phyloP scores from a whole-genome alignment of 805 yeast genomes.

The Starmerella vaccinii region DNA sequence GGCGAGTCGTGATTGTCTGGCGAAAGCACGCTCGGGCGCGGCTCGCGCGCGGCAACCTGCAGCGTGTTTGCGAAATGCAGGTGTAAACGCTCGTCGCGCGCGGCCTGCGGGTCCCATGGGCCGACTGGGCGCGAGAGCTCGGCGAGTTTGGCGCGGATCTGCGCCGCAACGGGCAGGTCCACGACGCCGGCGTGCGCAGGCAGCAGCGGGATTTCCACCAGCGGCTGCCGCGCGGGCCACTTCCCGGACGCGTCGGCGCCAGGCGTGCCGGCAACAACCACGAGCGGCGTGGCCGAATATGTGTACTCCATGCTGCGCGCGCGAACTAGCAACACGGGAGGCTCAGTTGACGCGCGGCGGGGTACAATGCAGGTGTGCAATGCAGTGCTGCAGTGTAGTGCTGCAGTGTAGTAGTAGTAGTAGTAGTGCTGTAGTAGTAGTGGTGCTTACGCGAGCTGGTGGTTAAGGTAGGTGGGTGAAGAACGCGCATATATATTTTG shows the following conservation, averaged over 20 bases:
- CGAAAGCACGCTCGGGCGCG: slow-evolving; percentile 32
- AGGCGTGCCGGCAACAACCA: slow-evolving; percentile 7
- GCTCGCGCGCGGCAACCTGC: slow-evolving; percentile 10
- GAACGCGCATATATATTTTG: too few species aligned
- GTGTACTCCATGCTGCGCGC: slow-evolving; percentile 6
- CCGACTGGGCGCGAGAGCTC: slow-evolving; percentile 5
- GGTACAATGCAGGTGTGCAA: too few species aligned
- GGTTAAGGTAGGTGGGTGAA: neutral
- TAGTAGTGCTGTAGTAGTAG: neutral
- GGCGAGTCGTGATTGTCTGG: slow-evolving; percentile 38
- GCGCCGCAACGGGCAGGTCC: neutral
- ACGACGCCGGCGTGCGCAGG: neutral
- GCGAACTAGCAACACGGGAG: neutral
- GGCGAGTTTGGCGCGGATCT: slow-evolving; percentile 1
- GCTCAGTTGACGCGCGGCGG: too few species aligned
- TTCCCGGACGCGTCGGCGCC: neutral
- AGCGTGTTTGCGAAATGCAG: slow-evolving; percentile 9
- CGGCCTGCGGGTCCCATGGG: slow-evolving; percentile 14
- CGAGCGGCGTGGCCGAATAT: slow-evolving; percentile 4
- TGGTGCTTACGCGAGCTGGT: neutral
- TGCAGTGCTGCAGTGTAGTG: too few species aligned
- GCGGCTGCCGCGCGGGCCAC: slow-evolving; percentile 3
- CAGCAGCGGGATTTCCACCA: neutral
- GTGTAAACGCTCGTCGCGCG: slow-evolving; percentile 5
- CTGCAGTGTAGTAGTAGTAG: too few species aligned